Evolutionary conservation across 1,284 basidiomycete genomes (phyloP).

Genomic region (Cryptococcus sp.): DNA sequence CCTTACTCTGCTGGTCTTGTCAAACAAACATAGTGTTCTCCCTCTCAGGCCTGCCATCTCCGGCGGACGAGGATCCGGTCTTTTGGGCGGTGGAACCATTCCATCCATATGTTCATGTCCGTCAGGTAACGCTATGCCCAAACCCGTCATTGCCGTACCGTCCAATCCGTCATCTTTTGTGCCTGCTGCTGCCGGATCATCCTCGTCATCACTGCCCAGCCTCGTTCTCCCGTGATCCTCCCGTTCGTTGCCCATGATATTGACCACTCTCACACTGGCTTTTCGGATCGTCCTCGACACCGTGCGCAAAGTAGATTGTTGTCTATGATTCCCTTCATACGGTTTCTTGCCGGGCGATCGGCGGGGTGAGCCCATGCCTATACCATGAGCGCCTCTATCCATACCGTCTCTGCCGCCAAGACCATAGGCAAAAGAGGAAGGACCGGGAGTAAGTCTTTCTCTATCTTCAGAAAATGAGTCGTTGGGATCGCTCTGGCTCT

Average conservation of each 20-base stretch:
- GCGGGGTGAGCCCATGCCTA: not conserved
- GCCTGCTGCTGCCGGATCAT: not conserved
- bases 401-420: too few species aligned
- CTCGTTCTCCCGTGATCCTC: constrained; percentile 37
- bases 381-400: not conserved
- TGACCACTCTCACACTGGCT: constrained; percentile 75
- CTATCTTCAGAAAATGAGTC: not conserved
- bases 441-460: not conserved
- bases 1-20: constrained; percentile 66
- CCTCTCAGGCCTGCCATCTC: constrained; percentile 64
- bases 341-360: constrained; percentile 12
- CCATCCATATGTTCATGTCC: too few species aligned
- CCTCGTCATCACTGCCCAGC: constrained; percentile 9
- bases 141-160: constrained; percentile 1
- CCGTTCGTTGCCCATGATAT: constrained; percentile 58
- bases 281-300: constrained; percentile 39
- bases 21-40: constrained; percentile 74
- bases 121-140: not conserved
- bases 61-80: constrained; percentile 29
- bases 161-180: constrained; percentile 8
- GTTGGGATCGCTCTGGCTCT: not conserved
- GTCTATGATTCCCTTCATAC: constrained; percentile 13
- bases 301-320: constrained; percentile 39
- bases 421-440: not conserved
- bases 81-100: constrained; percentile 4